Conservation (phyloP, 768 basidiomycete species). For the Lactarius quietus region DNA sequence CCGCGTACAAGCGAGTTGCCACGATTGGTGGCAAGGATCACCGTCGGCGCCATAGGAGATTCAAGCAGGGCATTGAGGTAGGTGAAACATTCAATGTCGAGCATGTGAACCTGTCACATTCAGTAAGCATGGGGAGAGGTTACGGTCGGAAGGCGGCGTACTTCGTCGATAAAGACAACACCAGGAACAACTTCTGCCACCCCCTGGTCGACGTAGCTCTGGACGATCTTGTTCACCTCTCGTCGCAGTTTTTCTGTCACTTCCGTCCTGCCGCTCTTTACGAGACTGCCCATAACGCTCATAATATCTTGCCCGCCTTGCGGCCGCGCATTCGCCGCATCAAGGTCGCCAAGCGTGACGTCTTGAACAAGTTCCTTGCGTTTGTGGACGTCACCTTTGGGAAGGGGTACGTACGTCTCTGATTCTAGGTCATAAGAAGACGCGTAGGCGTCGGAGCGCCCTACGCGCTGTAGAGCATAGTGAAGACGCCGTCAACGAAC, state of each 20-base stretch:
- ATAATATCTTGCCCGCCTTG: conserved; percentile 98
- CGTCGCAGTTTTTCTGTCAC: conserved; percentile 93
- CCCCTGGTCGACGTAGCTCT: conserved; percentile 96
- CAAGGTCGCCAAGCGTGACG: conserved; percentile 90
- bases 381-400: conserved; percentile 96
- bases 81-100: conserved; percentile 99
- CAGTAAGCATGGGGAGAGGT: not conserved
- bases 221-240: conserved; percentile 97
- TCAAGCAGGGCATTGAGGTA: conserved; percentile 95
- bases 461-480: conserved; percentile 66
- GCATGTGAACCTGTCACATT: conserved; percentile 85
- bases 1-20: conserved; percentile 91
- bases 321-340: conserved; percentile 94
- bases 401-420: conserved; percentile 96
- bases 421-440: conserved; percentile 97
- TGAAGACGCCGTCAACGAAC: not conserved
- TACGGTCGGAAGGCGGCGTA: conserved; percentile 35
- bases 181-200: conserved; percentile 98
- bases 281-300: conserved; percentile 91
- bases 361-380: conserved; percentile 94
- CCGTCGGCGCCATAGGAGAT: conserved; percentile 95
- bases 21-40: conserved; percentile 94
- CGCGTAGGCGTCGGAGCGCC: conserved; percentile 95
- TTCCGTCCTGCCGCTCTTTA: conserved; percentile 91
- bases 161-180: conserved; percentile 98